phyloP scores from a whole-genome alignment of 2,329 filamentous ascomycete genomes.

The Cyphellophora attinorum region DNA sequence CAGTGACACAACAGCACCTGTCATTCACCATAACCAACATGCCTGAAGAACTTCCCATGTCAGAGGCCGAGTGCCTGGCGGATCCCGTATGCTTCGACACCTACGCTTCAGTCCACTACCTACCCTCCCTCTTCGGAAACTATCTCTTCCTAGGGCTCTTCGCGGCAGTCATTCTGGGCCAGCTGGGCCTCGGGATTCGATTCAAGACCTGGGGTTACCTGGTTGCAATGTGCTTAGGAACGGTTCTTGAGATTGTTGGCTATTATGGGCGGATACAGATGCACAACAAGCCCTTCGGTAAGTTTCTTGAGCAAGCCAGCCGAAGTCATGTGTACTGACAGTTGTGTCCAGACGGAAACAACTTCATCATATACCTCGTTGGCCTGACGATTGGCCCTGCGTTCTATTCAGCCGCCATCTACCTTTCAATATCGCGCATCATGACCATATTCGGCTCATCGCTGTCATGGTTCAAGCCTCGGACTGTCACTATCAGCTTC shows the following conservation, averaged over 20 bases:
- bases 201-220: constrained; percentile 43
- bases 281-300: constrained; percentile 37
- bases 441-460: constrained; percentile 25
- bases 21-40: too few species aligned
- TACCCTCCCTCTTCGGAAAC: constrained; percentile 46
- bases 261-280: constrained; percentile 50
- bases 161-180: constrained; percentile 30
- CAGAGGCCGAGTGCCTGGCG: not conserved
- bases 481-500: constrained; percentile 36
- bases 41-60: not conserved
- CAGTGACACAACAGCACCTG: too few species aligned
- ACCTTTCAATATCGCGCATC: constrained; percentile 46
- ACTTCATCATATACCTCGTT: constrained; percentile 46
- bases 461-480: constrained; percentile 24
- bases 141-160: constrained; percentile 44
- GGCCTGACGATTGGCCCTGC: constrained; percentile 56
- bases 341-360: constrained; percentile 37
- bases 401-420: constrained; percentile 55
- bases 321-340: too few species aligned
- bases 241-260: constrained; percentile 48
- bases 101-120: constrained; percentile 38
- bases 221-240: constrained; percentile 45
- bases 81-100: constrained; percentile 7
- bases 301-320: not conserved
- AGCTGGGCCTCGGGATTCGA: constrained; percentile 32